A percentile compares a stretch with the other conserved stretches of the same genome.
These are phyloP conservation scores for Saccharomyces uvarum DNA, from an alignment of 1,139 yeast genomes.

Conservation along the genomic window DNA sequence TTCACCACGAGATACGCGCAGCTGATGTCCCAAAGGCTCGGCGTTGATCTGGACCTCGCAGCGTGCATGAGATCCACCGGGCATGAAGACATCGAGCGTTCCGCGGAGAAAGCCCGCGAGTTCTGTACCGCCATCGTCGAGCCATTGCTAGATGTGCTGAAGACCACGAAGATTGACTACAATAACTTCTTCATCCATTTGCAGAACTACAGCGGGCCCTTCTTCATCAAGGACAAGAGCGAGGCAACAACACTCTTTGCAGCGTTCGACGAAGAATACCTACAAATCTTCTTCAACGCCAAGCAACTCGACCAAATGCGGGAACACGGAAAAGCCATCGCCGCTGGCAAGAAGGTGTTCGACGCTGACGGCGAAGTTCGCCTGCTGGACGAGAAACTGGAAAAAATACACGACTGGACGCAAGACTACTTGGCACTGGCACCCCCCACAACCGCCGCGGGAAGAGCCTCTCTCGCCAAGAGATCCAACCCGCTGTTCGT, in stretches of 20 bases:
- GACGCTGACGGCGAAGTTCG: slow-evolving; percentile 16
- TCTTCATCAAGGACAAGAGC: slow-evolving; percentile 5
- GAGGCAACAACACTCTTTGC: slow-evolving; percentile 14
- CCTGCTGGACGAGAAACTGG: slow-evolving; percentile 26
- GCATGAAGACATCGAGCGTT: slow-evolving; percentile 9
- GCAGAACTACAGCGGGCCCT: slow-evolving; percentile 36
- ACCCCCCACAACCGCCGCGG: slow-evolving; percentile 27
- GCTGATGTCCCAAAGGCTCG: slow-evolving; percentile 61
- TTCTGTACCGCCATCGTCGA: slow-evolving; percentile 37
- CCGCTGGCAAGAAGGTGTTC: not conserved
- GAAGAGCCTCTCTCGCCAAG: slow-evolving; percentile 39
- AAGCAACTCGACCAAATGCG: slow-evolving; percentile 17
- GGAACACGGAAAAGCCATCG: slow-evolving; percentile 6
- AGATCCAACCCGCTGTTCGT: slow-evolving; percentile 66
- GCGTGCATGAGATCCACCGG: slow-evolving; percentile 11
- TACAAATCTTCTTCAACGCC: slow-evolving; percentile 35
- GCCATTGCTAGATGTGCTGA: slow-evolving; percentile 58
- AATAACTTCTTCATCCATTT: slow-evolving; percentile 66
- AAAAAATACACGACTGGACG: slow-evolving; percentile 35
- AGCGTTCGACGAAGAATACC: slow-evolving; percentile 30
- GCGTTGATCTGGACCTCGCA: slow-evolving; percentile 44
- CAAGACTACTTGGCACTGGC: slow-evolving; percentile 36
- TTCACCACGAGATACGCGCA: slow-evolving; percentile 55
- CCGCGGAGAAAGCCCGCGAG: slow-evolving; percentile 11
- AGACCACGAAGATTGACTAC: slow-evolving; percentile 62